These are phyloP conservation scores for Aspergillus viridinutans DNA, from an alignment of 2,329 filamentous ascomycete species.

Conservation along the genomic window DNA sequence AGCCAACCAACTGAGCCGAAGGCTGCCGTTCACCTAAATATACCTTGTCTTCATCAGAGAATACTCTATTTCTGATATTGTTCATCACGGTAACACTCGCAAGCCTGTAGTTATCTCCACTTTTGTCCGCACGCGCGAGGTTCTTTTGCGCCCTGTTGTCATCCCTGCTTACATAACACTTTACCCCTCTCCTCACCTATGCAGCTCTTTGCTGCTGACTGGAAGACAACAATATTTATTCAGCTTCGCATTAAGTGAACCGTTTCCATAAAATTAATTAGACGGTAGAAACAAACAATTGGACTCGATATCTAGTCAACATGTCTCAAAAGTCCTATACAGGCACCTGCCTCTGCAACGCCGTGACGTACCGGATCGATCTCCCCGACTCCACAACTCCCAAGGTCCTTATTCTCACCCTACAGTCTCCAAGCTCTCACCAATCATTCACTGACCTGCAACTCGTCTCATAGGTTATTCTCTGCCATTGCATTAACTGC, in stretches of 20 bases:
- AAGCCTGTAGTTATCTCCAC: no score
- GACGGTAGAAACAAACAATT: no score
- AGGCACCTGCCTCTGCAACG: constrained; percentile 11
- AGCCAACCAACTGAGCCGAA: neutral
- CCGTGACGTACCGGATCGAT: constrained; percentile 11
- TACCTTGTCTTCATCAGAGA: neutral
- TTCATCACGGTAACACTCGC: neutral
- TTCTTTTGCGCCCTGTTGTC: neutral
- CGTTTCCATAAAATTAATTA: neutral
- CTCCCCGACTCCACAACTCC: constrained; percentile 12
- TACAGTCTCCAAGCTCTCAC: neutral
- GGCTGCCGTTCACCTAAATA: neutral
- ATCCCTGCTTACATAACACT: neutral
- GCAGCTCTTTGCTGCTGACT: neutral
- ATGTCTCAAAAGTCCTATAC: constrained; percentile 14
- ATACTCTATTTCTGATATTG: neutral
- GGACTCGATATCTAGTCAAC: neutral
- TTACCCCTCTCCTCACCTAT: neutral
- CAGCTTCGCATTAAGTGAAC: neutral
- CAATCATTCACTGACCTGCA: neutral
- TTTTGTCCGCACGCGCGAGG: no score
- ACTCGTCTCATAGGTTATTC: constrained; percentile 9
- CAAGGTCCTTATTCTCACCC: constrained; percentile 12
- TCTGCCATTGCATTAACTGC: constrained; percentile 24
- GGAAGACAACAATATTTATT: neutral